A percentile compares a stretch with the other conserved stretches of the same genome.
These are phyloP conservation scores for Penicillium sp. DNA, from an alignment of 2,329 filamentous ascomycete genomes.

Conservation along the genomic window DNA sequence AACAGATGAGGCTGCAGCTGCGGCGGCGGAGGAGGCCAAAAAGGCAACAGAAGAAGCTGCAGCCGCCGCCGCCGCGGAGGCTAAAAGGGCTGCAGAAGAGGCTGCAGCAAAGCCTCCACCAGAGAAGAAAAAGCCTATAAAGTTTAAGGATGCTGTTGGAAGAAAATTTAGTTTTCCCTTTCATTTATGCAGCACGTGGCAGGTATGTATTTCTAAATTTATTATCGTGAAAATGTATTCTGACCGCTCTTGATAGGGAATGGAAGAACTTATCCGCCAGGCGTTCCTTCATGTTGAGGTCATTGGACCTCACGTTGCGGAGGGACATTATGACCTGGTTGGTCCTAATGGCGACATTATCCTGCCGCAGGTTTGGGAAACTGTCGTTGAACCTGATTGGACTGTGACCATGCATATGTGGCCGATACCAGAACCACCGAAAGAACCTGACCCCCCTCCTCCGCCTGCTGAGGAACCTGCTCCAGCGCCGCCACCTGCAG, in stretches of 20 bases:
- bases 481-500: constrained; percentile 19
- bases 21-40: constrained; percentile 42
- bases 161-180: constrained; percentile 92
- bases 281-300: constrained; percentile 75
- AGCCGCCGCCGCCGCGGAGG: constrained; percentile 38
- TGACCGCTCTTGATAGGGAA: constrained; percentile 55
- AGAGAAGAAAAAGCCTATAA: constrained; percentile 68
- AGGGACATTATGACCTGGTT: constrained; percentile 75
- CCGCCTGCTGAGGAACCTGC: constrained; percentile 21
- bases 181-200: constrained; percentile 78
- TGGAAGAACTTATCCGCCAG: constrained; percentile 82
- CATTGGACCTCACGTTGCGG: constrained; percentile 70
- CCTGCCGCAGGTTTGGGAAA: constrained; percentile 76
- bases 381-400: constrained; percentile 75
- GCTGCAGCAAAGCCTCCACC: constrained; percentile 49
- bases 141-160: constrained; percentile 87
- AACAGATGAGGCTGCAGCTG: constrained; percentile 46
- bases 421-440: constrained; percentile 55
- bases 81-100: constrained; percentile 44
- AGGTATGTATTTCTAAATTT: constrained; percentile 50
- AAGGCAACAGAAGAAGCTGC: constrained; percentile 29
- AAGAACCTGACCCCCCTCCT: constrained; percentile 33
- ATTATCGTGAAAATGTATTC: constrained; percentile 3
- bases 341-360: constrained; percentile 80
- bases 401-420: constrained; percentile 65